A percentile compares a stretch with the other conserved stretches of the same genome.
These are phyloP conservation scores for Paramecium tetraurelia DNA, from an alignment of 73 alveolate genomes.

Conservation along the genomic window DNA sequence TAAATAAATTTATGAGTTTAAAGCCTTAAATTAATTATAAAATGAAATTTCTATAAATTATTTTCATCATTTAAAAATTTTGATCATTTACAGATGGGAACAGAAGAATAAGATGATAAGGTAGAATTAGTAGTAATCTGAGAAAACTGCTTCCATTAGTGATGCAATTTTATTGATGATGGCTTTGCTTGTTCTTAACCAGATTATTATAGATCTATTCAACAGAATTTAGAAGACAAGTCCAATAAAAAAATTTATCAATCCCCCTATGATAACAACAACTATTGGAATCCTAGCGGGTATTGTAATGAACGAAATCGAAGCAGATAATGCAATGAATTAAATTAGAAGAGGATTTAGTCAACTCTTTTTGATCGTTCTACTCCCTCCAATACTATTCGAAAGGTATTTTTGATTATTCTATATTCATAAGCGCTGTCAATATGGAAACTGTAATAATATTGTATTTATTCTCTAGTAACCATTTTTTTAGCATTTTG, in stretches of 20 bases:
- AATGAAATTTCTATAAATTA: background rate
- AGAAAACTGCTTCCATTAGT: conserved; percentile 21
- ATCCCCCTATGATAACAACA: conserved; percentile 29
- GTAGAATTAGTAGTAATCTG: background rate
- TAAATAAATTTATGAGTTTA: background rate
- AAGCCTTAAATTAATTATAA: background rate
- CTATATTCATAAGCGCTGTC: conserved; percentile 65
- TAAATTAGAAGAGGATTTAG: conserved; percentile 29
- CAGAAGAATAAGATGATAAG: background rate
- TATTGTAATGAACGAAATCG: background rate
- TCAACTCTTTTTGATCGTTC: conserved; percentile 60
- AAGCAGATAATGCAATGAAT: background rate
- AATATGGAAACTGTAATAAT: conserved; percentile 75
- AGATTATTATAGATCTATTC: background rate
- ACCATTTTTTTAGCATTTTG: conserved; percentile 76
- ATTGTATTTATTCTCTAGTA: conserved; percentile 1
- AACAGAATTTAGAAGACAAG: background rate
- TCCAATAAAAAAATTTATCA: background rate
- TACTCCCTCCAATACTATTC: conserved; percentile 74
- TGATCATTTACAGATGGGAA: background rate
- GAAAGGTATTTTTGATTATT: conserved; percentile 49
- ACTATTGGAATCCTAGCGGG: conserved; percentile 39
- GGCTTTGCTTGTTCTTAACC: background rate
- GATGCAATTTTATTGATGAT: conserved; percentile 27
- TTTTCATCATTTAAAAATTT: background rate